phyloP scores from a whole-genome alignment of 1,284 basidiomycete species.

The Sparassis latifolia region DNA sequence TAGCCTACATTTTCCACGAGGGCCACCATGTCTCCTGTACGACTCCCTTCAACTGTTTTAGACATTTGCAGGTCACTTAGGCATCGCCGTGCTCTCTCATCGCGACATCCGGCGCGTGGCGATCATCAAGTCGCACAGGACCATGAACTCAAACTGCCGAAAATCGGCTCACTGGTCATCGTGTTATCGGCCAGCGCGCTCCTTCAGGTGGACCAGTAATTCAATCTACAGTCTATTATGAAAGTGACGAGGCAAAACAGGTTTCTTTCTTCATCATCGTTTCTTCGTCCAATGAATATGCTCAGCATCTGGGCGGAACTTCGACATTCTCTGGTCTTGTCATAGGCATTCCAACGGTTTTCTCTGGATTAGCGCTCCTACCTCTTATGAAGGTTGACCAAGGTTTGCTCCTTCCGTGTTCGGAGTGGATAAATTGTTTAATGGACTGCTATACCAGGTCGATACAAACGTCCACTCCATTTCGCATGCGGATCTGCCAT shows the following conservation, averaged over 20 bases:
- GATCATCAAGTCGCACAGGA: conserved; percentile 15
- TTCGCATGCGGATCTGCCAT: conserved; percentile 36
- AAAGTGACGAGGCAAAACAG: conserved; percentile 24
- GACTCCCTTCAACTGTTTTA: no score
- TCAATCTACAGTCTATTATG: background rate
- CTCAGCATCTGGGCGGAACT: conserved; percentile 54
- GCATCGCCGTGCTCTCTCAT: no score
- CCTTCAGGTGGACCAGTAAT: conserved; percentile 33
- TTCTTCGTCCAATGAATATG: conserved; percentile 58
- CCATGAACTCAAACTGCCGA: conserved; percentile 43
- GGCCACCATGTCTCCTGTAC: no score
- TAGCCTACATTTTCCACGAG: no score
- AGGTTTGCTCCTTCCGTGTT: conserved; percentile 32
- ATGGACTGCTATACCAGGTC: conserved; percentile 29
- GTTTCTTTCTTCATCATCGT: conserved; percentile 64
- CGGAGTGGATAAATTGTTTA: background rate
- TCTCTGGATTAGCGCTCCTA: conserved; percentile 53
- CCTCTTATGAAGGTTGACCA: conserved; percentile 50
- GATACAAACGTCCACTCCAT: conserved; percentile 41
- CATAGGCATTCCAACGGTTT: conserved; percentile 59
- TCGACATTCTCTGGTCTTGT: conserved; percentile 63
- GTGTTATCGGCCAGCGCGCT: conserved; percentile 38
- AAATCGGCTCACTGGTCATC: conserved; percentile 34
- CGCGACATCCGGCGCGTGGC: no score
- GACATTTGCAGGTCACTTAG: no score